Evolutionary conservation across 768 basidiomycete species (phyloP).

Genomic region (Pleurotus platypus): DNA sequence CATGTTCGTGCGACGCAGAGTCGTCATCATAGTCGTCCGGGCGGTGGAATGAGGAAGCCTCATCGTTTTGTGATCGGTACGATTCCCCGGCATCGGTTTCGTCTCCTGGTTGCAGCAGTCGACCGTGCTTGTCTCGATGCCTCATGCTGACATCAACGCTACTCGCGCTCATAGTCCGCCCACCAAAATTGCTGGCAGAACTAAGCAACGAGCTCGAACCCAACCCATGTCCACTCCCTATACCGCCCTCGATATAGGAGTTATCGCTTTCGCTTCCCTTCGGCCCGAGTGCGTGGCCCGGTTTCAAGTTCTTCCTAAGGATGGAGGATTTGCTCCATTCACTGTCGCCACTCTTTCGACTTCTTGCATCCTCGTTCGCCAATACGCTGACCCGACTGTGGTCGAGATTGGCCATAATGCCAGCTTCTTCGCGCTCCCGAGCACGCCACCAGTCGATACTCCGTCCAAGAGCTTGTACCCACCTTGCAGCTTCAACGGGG

Average conservation of each 20-base stretch:
- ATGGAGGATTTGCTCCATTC: slow-evolving; percentile 35
- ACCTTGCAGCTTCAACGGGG: slow-evolving; percentile 84
- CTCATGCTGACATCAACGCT: not conserved
- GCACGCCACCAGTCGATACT: slow-evolving; percentile 67
- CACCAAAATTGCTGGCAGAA: not conserved
- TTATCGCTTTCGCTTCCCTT: slow-evolving; percentile 2
- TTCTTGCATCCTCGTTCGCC: slow-evolving; percentile 15
- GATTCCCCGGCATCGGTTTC: slow-evolving; percentile 3
- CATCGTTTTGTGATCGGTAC: slow-evolving; percentile 12
- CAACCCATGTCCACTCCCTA: not conserved
- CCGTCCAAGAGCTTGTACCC: slow-evolving; percentile 73
- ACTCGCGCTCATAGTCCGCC: not conserved
- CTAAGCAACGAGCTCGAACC: not conserved
- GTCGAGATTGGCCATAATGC: slow-evolving; percentile 12
- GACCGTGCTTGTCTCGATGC: not conserved
- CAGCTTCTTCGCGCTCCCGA: slow-evolving; percentile 27
- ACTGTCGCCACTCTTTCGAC: slow-evolving; percentile 44
- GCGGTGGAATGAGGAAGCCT: slow-evolving; percentile 17
- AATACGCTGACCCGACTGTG: slow-evolving; percentile 1
- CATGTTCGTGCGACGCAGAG: slow-evolving; percentile 27
- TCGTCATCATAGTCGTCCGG: slow-evolving; percentile 19
- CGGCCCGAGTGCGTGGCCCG: not conserved
- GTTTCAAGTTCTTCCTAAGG: slow-evolving; percentile 11
- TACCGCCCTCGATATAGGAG: not conserved
- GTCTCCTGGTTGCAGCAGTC: not conserved